A percentile compares a stretch with the other conserved stretches of the same genome.
Evolutionary conservation across 1,284 basidiomycete species (phyloP).

Genomic region (Cutaneotrichosporon cyanovorans): DNA sequence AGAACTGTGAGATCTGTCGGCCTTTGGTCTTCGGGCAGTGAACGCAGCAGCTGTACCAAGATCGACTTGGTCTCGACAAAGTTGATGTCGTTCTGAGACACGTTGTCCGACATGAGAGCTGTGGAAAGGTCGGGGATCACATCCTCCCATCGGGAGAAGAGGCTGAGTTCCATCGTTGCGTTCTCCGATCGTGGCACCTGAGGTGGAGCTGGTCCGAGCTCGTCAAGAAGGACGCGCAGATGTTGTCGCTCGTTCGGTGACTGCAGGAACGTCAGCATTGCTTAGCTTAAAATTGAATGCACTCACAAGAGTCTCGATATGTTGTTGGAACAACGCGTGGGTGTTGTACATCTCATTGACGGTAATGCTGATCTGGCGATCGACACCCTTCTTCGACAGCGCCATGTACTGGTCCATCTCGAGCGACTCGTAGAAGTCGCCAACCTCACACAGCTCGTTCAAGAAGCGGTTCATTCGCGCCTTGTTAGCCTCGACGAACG

Average conservation of each 20-base stretch:
- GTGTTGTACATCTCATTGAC: slow-evolving; percentile 98
- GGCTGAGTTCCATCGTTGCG: slow-evolving; percentile 77
- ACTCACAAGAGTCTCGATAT: slow-evolving; percentile 85
- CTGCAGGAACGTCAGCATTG: slow-evolving; percentile 48
- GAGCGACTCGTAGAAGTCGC: slow-evolving; percentile 97
- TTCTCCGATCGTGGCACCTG: slow-evolving; percentile 98
- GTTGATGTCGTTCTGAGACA: slow-evolving; percentile 95
- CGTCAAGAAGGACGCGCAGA: slow-evolving; percentile 88
- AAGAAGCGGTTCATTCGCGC: slow-evolving; percentile 93
- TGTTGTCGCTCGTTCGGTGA: slow-evolving; percentile 97
- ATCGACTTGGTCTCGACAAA: slow-evolving; percentile 99
- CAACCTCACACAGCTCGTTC: slow-evolving; percentile 93
- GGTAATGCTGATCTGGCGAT: slow-evolving; percentile 96
- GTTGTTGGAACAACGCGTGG: slow-evolving; percentile 86
- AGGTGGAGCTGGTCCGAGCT: slow-evolving; percentile 81
- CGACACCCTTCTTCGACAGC: slow-evolving; percentile 77
- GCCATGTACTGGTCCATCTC: slow-evolving; percentile 99
- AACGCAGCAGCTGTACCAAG: slow-evolving; percentile 94
- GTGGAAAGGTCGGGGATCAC: slow-evolving; percentile 95
- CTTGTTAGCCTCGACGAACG: slow-evolving; percentile 98
- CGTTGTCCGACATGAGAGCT: slow-evolving; percentile 82
- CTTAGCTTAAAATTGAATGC: too few relatives aligned
- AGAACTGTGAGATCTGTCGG: slow-evolving; percentile 85
- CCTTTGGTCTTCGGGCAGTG: slow-evolving; percentile 77
- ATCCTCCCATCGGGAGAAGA: slow-evolving; percentile 98